Base-by-base conservation (phyloP, 805 yeast species). In the Candida tammaniensis region DNA sequence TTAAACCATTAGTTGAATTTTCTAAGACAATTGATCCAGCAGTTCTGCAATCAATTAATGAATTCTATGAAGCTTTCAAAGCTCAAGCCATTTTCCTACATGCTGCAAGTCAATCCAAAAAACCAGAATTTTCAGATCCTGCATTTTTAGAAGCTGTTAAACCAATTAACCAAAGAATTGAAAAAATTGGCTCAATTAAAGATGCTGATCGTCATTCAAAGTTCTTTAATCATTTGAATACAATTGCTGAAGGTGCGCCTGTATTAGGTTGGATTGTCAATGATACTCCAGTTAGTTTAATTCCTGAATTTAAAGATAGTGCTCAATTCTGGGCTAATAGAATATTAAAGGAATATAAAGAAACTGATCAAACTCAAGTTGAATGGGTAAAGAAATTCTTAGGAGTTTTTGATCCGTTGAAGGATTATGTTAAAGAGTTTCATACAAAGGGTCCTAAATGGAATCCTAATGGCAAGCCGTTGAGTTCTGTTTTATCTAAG, bases 281-380 rank as follows among this genome's bases (percentile, higher is more conserved):
- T 5, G 76, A 72, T 3, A 78, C 86, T 4, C 96, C 97, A 1
- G 76, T 83, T 11, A 76, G 86, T 0, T 75, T 71, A 44, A 74
- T 93, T 37, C 76, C 83, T 3, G 96, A 89, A 45, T 85, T 80
- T 62, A 85, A 82, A 54, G 98, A 93, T 53, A 78, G 94, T 14
- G 85, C 96, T 22, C 91, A 83, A 57, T 93, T 93, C 63, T 93
- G 97, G 88, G 76, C 95, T 8, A 89, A 93, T 63, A 77, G 95
- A 49, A 82, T 91, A 27, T 62, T 89, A 56, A 89, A 89, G 61
- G 96, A 87, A 42, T 80, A 64, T 64, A 87, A 76, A 59, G 95
- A 82, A 13, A 63, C 74, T 31, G 88, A 84, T 47, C 68, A 75
- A 24, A 66, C 64, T 36, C 86, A 86, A 31, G 80, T 74, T 17